Evolutionary conservation across 306 rosid genomes (phyloP).

Genomic region (Canavalia gladiata): DNA sequence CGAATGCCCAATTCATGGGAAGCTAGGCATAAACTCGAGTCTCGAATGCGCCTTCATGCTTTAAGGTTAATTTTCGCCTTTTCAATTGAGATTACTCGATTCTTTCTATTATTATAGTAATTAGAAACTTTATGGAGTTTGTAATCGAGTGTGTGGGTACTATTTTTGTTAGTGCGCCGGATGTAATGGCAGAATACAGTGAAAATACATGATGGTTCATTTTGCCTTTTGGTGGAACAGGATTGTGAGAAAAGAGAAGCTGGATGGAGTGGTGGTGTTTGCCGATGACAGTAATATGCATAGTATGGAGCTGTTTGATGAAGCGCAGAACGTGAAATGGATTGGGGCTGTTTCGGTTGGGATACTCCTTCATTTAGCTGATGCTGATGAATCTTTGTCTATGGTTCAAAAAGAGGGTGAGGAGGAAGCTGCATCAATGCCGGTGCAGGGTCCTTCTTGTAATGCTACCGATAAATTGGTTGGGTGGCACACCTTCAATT

Average conservation of each 20-base stretch:
- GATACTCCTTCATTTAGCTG: conserved; percentile 73
- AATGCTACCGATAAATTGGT: conserved; percentile 81
- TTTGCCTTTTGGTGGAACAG: conserved; percentile 65
- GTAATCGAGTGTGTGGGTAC: not conserved
- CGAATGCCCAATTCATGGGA: conserved; percentile 91
- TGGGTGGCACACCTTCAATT: conserved; percentile 97
- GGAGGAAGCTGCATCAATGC: conserved; percentile 62
- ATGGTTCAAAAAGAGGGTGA: conserved; percentile 53
- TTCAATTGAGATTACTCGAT: conserved; percentile 1
- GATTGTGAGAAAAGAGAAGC: conserved; percentile 77
- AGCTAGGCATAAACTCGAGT: conserved; percentile 79
- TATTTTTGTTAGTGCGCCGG: conserved; percentile 8
- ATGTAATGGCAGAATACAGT: conserved; percentile 14
- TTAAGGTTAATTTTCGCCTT: conserved; percentile 64
- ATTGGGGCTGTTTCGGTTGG: conserved; percentile 96
- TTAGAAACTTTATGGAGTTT: conserved; percentile 17
- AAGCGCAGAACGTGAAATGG: conserved; percentile 87
- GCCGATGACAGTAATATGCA: conserved; percentile 99
- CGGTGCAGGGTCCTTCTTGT: conserved; percentile 98
- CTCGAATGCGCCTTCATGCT: conserved; percentile 88
- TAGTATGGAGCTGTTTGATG: conserved; percentile 93
- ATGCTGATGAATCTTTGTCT: conserved; percentile 52
- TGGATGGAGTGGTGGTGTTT: conserved; percentile 94
- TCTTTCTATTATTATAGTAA: not conserved
- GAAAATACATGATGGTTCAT: conserved; percentile 42